Base-by-base conservation (phyloP, 345 rosid species). In the Melastoma malabathricum region DNA sequence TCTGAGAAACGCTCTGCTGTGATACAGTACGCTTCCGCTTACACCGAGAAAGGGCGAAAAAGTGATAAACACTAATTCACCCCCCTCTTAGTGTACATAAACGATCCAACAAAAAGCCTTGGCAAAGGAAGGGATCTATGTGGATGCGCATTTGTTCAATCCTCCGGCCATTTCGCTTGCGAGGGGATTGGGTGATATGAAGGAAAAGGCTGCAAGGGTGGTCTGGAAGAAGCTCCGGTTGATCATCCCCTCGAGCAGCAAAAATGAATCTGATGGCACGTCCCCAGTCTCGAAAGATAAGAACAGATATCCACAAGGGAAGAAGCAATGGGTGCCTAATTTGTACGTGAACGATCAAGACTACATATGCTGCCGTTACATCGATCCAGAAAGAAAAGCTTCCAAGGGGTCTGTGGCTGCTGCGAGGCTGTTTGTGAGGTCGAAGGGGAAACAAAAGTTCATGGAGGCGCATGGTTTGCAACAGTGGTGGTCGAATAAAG, bases 401-500 rank as follows among this genome's bases (percentile, higher is more conserved):
- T 6, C 31, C 31, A 27, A 27, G 31, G 31, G 31, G 6, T 27
- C 31, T 27, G 31, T 6, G 38, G 86, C 59, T 43, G 75, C 84
- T 9, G 94, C 90, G 0, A 92, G 87, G 78, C 75, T 92, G 64
- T 92, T 88, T 41, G 95, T 92, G 18, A 72, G 60, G 79, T 85
- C 94, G 0, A 88, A 84, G 67, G 95, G 93, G 64, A 88, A 88
- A 50, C 94, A 92, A 70, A 84, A 72, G 73, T 83, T 84, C 72
- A 68, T 61, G 0, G 95, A 92, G 71, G 97, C 97, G 29, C 98
- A 88, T 38, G 95, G 97, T 20, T 48, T 92, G 45, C 94, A 92
- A 62, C 98, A 92, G 50, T 88, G 98, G 98, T 88, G 98, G 98
- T 87, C 98, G 0, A 81, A 92, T 57, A 78, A 87, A 56, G 62